These are phyloP conservation scores for Trametes elegans DNA, from an alignment of 768 basidiomycete genomes.

Conservation along the genomic window DNA sequence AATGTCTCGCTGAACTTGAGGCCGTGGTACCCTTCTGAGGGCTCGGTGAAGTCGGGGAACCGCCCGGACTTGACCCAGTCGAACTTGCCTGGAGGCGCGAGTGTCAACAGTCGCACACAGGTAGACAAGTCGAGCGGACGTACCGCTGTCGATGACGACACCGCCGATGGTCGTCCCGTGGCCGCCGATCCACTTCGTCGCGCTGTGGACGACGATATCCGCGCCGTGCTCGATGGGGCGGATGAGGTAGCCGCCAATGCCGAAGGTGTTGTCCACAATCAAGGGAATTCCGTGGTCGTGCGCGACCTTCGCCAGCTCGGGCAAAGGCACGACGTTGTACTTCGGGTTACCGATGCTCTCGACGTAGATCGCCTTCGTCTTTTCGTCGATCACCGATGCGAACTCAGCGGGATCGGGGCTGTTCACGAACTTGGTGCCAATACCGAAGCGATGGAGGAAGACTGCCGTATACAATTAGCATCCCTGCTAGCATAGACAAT, in stretches of 20 bases:
- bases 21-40: slow-evolving; percentile 76
- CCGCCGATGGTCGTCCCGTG: slow-evolving; percentile 82
- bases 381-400: slow-evolving; percentile 66
- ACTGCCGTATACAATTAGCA: slow-evolving; percentile 36
- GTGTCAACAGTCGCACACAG: background rate
- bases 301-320: slow-evolving; percentile 72
- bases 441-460: slow-evolving; percentile 66
- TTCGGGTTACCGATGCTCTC: slow-evolving; percentile 83
- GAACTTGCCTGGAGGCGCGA: slow-evolving; percentile 51
- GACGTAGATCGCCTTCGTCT: slow-evolving; percentile 74
- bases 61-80: slow-evolving; percentile 67
- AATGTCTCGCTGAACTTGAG: slow-evolving; percentile 65
- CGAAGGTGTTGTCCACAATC: slow-evolving; percentile 81
- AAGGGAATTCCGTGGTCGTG: slow-evolving; percentile 71
- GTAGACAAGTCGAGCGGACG: slow-evolving; percentile 15
- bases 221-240: slow-evolving; percentile 73
- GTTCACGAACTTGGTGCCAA: slow-evolving; percentile 61
- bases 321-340: slow-evolving; percentile 63
- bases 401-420: slow-evolving; percentile 56
- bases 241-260: slow-evolving; percentile 69
- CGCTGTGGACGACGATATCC: slow-evolving; percentile 77
- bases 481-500: background rate
- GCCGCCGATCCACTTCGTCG: slow-evolving; percentile 84
- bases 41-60: slow-evolving; percentile 74
- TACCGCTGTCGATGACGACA: slow-evolving; percentile 70